Percentiles rank a stretch among this genome's conserved stretches.
Conservation (phyloP, 2,329 filamentous ascomycete genomes). For the Fusarium sp. region DNA sequence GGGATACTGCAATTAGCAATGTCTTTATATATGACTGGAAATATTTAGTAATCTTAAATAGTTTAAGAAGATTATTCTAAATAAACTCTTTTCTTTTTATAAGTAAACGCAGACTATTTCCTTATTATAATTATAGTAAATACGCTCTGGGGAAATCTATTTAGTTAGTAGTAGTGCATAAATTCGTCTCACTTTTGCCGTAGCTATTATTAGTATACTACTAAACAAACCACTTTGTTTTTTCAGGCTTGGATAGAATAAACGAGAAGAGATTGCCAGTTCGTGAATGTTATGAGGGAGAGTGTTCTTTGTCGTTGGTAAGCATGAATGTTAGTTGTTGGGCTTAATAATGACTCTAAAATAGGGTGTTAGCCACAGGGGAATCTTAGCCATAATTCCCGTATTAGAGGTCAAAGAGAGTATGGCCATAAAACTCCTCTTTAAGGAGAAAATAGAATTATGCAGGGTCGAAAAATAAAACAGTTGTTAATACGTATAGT, state of each 20-base stretch:
- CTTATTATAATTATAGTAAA: not conserved
- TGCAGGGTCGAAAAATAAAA: not conserved
- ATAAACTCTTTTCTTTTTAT: not conserved
- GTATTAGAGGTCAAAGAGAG: not conserved
- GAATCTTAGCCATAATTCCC: not conserved
- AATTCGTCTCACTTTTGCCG: not conserved
- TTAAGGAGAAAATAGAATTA: not conserved
- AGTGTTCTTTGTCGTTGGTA: not conserved
- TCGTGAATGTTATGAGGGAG: not conserved
- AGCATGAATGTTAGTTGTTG: not conserved
- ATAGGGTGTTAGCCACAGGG: not conserved
- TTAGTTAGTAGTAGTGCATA: not conserved
- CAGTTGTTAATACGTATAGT: not conserved
- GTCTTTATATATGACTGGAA: not conserved
- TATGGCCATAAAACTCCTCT: not conserved
- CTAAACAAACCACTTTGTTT: not conserved
- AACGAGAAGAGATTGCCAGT: not conserved
- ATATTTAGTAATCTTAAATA: not conserved
- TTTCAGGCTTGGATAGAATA: not conserved
- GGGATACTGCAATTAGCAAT: not conserved
- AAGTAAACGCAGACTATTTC: not conserved
- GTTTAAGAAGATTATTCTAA: not conserved
- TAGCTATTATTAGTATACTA: not conserved
- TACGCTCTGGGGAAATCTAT: not conserved
- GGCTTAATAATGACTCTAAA: not conserved